These are phyloP conservation scores for Begonia masoniana DNA, from an alignment of 306 rosid species.

Conservation along the genomic window DNA sequence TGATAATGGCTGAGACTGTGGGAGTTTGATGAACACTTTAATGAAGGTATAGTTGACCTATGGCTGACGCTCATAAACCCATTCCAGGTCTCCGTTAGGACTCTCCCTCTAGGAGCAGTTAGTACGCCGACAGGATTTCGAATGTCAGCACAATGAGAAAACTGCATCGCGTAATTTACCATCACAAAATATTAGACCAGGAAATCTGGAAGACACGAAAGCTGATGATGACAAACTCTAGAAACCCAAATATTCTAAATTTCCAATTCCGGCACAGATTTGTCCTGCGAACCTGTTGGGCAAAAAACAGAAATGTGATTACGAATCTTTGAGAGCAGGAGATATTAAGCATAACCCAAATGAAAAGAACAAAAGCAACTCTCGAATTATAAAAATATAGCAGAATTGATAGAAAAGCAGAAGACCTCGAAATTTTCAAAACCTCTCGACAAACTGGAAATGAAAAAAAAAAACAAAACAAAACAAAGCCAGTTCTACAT, in stretches of 20 bases:
- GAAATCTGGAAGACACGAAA: slow-evolving; percentile 1
- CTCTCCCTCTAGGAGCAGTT: slow-evolving; percentile 43
- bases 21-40: slow-evolving; percentile 43
- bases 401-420: too few species aligned
- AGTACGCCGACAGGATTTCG: slow-evolving; percentile 48
- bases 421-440: too few species aligned
- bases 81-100: slow-evolving; percentile 18
- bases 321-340: too few species aligned
- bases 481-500: too few species aligned
- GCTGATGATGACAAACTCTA: neutral
- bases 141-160: slow-evolving; percentile 34
- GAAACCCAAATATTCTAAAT: slow-evolving; percentile 9
- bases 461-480: too few species aligned
- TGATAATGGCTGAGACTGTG: slow-evolving; percentile 44
- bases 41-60: slow-evolving; percentile 23
- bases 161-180: slow-evolving; percentile 38
- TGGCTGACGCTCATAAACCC: slow-evolving; percentile 23
- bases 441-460: too few species aligned
- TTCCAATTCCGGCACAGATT: slow-evolving; percentile 15
- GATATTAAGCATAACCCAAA: too few species aligned
- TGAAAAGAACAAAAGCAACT: too few species aligned
- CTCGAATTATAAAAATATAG: too few species aligned
- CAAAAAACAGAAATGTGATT: neutral
- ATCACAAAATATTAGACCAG: slow-evolving; percentile 19
- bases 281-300: slow-evolving; percentile 32